Evolutionary conservation across 495 filamentous ascomycete species (phyloP).

Genomic region (Tuber indicum): DNA sequence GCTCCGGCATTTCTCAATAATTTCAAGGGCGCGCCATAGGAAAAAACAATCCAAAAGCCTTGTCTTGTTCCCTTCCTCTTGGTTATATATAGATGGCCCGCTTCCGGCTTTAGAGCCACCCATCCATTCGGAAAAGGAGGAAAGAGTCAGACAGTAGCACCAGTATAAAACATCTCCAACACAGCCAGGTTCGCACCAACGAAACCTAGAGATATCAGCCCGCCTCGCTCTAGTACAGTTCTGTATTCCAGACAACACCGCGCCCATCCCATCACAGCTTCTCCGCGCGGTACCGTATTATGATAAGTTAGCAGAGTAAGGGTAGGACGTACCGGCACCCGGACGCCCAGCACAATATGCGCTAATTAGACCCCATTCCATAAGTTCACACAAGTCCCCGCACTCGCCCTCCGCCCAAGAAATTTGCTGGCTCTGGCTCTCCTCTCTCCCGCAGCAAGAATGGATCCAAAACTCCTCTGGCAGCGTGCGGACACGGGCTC

Average conservation of each 20-base stretch:
- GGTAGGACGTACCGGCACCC: not conserved
- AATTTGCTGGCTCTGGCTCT: not conserved
- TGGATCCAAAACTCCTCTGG: conserved; percentile 4
- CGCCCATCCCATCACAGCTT: not conserved
- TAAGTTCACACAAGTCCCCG: not conserved
- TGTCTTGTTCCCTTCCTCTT: not conserved
- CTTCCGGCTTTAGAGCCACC: not conserved
- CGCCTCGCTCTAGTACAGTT: not conserved
- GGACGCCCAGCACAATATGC: not conserved
- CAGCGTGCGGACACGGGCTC: conserved; percentile 9
- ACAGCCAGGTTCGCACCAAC: not conserved
- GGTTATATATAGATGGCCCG: not conserved
- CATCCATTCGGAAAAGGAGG: not conserved
- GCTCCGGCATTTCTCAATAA: not conserved
- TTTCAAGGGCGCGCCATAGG: not conserved
- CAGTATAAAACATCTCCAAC: not conserved
- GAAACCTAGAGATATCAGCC: not conserved
- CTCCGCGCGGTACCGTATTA: too few species aligned
- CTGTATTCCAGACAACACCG: not conserved
- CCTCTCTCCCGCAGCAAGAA: not conserved
- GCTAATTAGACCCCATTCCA: not conserved
- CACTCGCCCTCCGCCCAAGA: not conserved
- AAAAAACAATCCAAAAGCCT: not conserved
- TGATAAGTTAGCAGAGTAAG: not conserved
- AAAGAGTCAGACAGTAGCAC: not conserved